Evolutionary conservation across 2,329 filamentous ascomycete species (phyloP), one percentile per base, ranked within the genome.

Genomic region (Neodidymelliopsis sp.): DNA sequence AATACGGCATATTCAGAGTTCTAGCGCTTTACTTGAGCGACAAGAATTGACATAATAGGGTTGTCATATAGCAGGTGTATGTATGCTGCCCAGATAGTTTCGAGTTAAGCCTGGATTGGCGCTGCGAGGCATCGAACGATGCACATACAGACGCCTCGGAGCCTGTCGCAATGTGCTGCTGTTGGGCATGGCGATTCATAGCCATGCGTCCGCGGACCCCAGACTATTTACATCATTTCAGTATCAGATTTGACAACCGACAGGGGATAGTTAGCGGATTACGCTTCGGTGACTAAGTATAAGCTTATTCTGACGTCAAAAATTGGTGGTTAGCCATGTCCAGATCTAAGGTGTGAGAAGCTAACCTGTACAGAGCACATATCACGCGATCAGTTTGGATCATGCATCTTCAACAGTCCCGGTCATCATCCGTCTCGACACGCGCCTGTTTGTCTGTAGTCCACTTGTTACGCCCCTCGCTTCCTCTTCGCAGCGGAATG

Each of bases 361-460:
- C 25, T 41, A n/a, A 9, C 7, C n/a, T 13, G 5, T 22, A 5
- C 5, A 25, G 18, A 18, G 6, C 13, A 41, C 13, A 41, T 24
- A 29, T 28, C 31, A 28, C 16, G 16, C n/a, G 20, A 18, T 25
- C 10, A 30, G 9, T 1, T n/a, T n/a, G n/a, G n/a, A n/a, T n/a
- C 18, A 13, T 31, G 13, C 20, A 4, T 11, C 28, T 18, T 52
- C 24, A 57, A 37, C 39, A 57, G 12, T 19, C 52, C 15, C 55
- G 53, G 18, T 59, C 54, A 19, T 61, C 54, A 47, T 60, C 55
- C 16, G 59, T 56, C 12, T 62, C 57, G 29, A 43, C 55, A 16
- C 53, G 51, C 13, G 59, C 18, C 18, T 59, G 56, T 16, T 41
- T 59, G 20, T 38, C 47, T 30, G 35, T 39, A 29, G 41, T 34